A percentile compares a stretch with the other conserved stretches of the same genome.
phyloP scores from a whole-genome alignment of 306 rosid genomes.

The Gillenia trifoliata region DNA sequence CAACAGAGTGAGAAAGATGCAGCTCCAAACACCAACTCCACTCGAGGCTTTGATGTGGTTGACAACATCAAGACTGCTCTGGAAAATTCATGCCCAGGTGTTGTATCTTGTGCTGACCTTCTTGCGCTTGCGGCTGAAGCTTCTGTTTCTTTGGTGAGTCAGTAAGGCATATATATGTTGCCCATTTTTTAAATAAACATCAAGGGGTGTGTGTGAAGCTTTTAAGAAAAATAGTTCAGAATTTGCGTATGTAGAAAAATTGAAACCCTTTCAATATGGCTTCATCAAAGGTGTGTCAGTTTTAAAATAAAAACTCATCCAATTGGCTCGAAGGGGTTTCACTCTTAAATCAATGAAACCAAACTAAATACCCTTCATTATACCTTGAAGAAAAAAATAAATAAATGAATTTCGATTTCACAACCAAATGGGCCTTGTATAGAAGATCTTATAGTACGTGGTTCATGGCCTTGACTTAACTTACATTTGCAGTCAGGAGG shows the following conservation, averaged over 20 bases:
- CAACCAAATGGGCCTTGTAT: no score
- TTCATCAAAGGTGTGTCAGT: neutral
- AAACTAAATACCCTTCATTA: neutral
- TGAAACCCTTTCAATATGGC: no score
- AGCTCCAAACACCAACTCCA: conserved; percentile 39
- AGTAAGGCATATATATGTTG: neutral
- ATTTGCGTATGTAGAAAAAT: no score
- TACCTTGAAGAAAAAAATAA: no score
- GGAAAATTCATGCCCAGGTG: conserved; percentile 54
- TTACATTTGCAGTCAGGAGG: conserved; percentile 53
- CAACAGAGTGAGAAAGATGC: conserved; percentile 63
- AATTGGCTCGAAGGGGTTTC: no score
- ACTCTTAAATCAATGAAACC: no score
- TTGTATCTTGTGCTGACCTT: conserved; percentile 77
- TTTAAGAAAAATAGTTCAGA: neutral
- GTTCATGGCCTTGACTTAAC: neutral
- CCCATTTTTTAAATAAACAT: neutral
- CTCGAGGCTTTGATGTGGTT: conserved; percentile 47
- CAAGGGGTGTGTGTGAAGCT: neutral
- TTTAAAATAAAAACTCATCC: neutral
- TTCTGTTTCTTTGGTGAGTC: conserved; percentile 49
- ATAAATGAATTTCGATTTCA: no score
- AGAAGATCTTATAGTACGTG: no score
- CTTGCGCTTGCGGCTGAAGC: conserved; percentile 65
- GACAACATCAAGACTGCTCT: conserved; percentile 57